Percentiles rank a stretch among this genome's conserved stretches.
These are phyloP conservation scores for Colletotrichum orchidophilum DNA, from an alignment of 2,329 filamentous ascomycete species.

Conservation along the genomic window DNA sequence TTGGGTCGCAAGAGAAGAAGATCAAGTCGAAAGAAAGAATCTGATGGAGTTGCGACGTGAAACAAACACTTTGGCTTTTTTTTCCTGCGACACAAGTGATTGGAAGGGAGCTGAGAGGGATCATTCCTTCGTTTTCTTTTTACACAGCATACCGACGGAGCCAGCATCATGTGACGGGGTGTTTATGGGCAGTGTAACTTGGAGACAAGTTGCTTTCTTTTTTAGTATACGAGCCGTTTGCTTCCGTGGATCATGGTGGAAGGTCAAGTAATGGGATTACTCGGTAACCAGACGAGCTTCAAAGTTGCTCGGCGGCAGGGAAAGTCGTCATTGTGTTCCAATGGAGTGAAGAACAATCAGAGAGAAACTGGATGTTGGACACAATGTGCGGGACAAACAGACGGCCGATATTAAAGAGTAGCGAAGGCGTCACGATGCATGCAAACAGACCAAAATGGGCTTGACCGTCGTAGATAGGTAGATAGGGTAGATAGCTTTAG, in stretches of 20 bases:
- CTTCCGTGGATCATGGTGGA: not conserved
- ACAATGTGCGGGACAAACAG: not conserved
- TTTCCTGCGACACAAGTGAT: slow-evolving; percentile 16
- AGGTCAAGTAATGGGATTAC: not conserved
- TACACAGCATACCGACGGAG: slow-evolving; percentile 20
- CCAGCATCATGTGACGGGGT: slow-evolving; percentile 14
- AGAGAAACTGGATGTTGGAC: not conserved
- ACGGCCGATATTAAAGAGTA: not conserved
- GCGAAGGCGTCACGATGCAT: slow-evolving; percentile 28
- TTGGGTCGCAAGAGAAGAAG: slow-evolving; percentile 22
- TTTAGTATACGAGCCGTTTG: not conserved
- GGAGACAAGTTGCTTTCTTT: not conserved
- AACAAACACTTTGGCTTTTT: slow-evolving; percentile 1
- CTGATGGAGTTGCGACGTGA: slow-evolving; percentile 22
- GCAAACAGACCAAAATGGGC: not conserved
- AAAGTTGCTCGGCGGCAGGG: not conserved
- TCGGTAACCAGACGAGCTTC: not conserved
- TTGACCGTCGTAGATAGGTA: slow-evolving; percentile 30
- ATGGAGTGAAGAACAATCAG: not conserved
- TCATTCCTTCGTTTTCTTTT: not conserved
- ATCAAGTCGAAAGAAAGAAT: slow-evolving; percentile 24
- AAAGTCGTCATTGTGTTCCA: not conserved
- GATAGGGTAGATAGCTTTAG: slow-evolving; percentile 34
- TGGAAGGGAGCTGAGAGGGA: not conserved
- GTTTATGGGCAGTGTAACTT: not conserved